Base-by-base conservation (phyloP, 2,329 filamentous ascomycete genomes). In the Colletotrichum lindemuthianum region DNA sequence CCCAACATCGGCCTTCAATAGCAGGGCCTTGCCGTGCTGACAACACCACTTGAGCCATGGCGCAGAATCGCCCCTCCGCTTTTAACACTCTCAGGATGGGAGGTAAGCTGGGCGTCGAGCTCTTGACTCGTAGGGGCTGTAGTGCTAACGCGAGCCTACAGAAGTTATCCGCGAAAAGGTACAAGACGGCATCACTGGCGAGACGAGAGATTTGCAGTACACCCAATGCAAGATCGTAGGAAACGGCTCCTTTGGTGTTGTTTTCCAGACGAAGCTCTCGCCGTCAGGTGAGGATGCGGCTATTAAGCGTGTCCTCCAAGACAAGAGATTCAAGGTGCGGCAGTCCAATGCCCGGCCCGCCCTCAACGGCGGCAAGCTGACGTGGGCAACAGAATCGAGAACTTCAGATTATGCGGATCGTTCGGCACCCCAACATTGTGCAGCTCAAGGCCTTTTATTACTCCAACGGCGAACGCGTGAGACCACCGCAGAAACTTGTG, bases 401-500 rank as follows among this genome's bases (percentile, higher is more conserved):
- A 79, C 87, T 99, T 72, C 96, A 99, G 79, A 99, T 99, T 77
- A 99, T 99, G 96, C 92, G 96, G 76, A 99, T 99, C 76, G 96
- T 99, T 74, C 90, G 95, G 76, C 96, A 99, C 79, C 96, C 96
- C 60, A 99, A 99, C 81, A 98, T 99, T 73, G 96, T 99, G 66
- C 94, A 98, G 79, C 86, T 99, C 69, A 99, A 99, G 84, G 96
- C 96, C 57, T 99, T 99, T 82, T 99, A 97, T 83, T 99, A 98
- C 82, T 97, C 95, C 72, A 99, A 98, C 77, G 96, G 96, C 76
- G 96, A 99, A 80, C 90, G 96, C 79, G 96, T 99, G 88, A 78
- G 83, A 72, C 15, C 11, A 16, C 37, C 16, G 12, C 36, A 34
- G 32, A 24, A 13, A 37, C 15, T 12, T n/a, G 45, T 49, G 16